These are phyloP conservation scores for Candida sonorensis DNA, from an alignment of 805 yeast species.

Conservation along the genomic window DNA sequence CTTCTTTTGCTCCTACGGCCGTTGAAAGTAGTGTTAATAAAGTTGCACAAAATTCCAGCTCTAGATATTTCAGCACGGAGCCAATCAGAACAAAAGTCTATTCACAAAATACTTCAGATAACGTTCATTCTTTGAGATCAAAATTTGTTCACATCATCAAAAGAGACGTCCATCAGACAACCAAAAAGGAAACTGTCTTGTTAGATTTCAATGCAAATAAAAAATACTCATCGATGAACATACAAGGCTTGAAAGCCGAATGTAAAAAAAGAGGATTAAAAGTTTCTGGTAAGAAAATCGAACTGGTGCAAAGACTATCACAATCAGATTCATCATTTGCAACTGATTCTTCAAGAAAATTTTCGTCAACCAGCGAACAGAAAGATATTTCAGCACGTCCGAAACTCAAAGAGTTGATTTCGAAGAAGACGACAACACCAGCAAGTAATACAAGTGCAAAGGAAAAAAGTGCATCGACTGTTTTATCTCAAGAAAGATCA, in stretches of 20 bases:
- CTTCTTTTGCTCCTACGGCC: no score
- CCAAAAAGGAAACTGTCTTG: conserved; percentile 26
- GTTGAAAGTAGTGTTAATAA: no score
- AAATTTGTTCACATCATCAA: conserved; percentile 11
- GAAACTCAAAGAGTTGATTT: conserved; percentile 1
- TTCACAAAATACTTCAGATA: conserved; percentile 5
- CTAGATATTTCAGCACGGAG: conserved; percentile 6
- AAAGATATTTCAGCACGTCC: no score
- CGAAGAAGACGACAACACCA: not conserved
- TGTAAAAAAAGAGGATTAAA: conserved; percentile 55
- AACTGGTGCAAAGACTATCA: conserved; percentile 36
- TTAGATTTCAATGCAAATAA: conserved; percentile 18
- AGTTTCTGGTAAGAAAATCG: conserved; percentile 55
- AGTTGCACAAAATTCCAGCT: no score
- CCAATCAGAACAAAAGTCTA: conserved; percentile 2
- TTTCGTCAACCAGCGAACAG: conserved; percentile 10
- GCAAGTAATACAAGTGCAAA: conserved; percentile 1
- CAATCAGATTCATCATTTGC: conserved; percentile 11
- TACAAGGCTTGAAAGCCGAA: conserved; percentile 49
- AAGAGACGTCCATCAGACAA: conserved; percentile 29
- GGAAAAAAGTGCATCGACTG: no score
- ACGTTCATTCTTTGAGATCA: not conserved
- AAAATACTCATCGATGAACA: conserved; percentile 36
- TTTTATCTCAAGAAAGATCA: conserved; percentile 11
- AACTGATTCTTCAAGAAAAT: conserved; percentile 6